Conservation (phyloP, 768 basidiomycete genomes). For the Leccinum ochraceum region DNA sequence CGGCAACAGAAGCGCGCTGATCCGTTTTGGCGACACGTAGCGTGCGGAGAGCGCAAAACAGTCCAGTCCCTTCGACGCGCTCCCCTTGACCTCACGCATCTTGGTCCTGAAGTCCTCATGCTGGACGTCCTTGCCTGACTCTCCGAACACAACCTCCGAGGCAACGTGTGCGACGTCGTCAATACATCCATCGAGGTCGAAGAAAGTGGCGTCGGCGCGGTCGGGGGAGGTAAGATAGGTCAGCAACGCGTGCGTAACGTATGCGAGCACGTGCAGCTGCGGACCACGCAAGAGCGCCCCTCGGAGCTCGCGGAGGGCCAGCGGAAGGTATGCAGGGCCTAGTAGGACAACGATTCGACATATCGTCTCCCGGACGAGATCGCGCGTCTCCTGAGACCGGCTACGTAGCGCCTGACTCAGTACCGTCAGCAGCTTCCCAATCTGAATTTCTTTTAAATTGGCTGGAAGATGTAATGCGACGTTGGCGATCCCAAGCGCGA, state of each 20-base stretch:
- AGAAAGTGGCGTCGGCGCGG: slow-evolving; percentile 49
- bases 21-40: slow-evolving; percentile 71
- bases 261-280: slow-evolving; percentile 90
- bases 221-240: slow-evolving; percentile 74
- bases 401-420: slow-evolving; percentile 92
- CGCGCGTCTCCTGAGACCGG: slow-evolving; percentile 89
- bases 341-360: slow-evolving; percentile 74
- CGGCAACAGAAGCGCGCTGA: slow-evolving; percentile 76
- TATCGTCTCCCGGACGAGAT: slow-evolving; percentile 80
- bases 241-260: slow-evolving; percentile 77
- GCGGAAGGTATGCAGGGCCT: slow-evolving; percentile 72
- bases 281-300: slow-evolving; percentile 87
- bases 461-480: slow-evolving; percentile 81
- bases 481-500: slow-evolving; percentile 83
- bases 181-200: slow-evolving; percentile 72
- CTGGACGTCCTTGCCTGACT: slow-evolving; percentile 86
- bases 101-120: slow-evolving; percentile 93
- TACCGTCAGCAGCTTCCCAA: slow-evolving; percentile 75
- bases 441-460: slow-evolving; percentile 61
- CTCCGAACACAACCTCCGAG: slow-evolving; percentile 90
- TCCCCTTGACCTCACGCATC: slow-evolving; percentile 87
- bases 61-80: slow-evolving; percentile 82
- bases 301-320: slow-evolving; percentile 79
- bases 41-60: slow-evolving; percentile 82
- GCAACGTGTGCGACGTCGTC: slow-evolving; percentile 79